These are phyloP conservation scores for Claviceps citrina DNA, from an alignment of 2,329 filamentous ascomycete species.

Conservation along the genomic window DNA sequence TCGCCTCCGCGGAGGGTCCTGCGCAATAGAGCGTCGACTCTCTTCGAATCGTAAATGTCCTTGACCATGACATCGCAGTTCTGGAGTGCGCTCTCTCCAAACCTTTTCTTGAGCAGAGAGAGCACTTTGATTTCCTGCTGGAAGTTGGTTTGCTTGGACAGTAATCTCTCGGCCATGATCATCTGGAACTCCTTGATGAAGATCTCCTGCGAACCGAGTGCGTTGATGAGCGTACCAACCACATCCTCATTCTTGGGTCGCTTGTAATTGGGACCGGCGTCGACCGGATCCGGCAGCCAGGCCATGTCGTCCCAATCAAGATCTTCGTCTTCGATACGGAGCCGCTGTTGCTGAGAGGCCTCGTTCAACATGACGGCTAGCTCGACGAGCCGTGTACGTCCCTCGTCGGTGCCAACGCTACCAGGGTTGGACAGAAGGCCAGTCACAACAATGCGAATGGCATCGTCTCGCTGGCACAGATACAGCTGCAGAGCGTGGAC, in stretches of 20 bases:
- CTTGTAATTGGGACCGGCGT: constrained; percentile 84
- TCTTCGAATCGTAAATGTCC: constrained; percentile 71
- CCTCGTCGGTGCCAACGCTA: constrained; percentile 31
- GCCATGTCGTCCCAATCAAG: constrained; percentile 84
- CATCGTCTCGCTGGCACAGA: constrained; percentile 60
- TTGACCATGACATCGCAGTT: constrained; percentile 95
- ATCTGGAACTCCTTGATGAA: constrained; percentile 91
- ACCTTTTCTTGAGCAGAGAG: constrained; percentile 72
- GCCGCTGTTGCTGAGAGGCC: constrained; percentile 36
- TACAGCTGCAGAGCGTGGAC: constrained; percentile 61
- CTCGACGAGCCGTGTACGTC: constrained; percentile 43
- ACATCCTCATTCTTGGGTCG: constrained; percentile 81
- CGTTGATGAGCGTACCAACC: constrained; percentile 74
- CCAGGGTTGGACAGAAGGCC: constrained; percentile 51
- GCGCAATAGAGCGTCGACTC: constrained; percentile 54
- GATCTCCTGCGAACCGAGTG: constrained; percentile 76
- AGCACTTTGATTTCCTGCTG: constrained; percentile 71
- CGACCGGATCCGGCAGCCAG: constrained; percentile 85
- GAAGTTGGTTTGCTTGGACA: constrained; percentile 51
- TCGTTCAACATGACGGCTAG: constrained; percentile 52
- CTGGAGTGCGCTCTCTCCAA: constrained; percentile 74
- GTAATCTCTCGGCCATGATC: constrained; percentile 70
- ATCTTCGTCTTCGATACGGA: constrained; percentile 47
- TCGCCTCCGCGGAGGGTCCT: constrained; percentile 18
- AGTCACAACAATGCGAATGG: constrained; percentile 60